Percentiles rank a stretch among this genome's conserved stretches.
These are phyloP conservation scores for Eimeria maxima DNA, from an alignment of 169 alveolate species.

Conservation along the genomic window DNA sequence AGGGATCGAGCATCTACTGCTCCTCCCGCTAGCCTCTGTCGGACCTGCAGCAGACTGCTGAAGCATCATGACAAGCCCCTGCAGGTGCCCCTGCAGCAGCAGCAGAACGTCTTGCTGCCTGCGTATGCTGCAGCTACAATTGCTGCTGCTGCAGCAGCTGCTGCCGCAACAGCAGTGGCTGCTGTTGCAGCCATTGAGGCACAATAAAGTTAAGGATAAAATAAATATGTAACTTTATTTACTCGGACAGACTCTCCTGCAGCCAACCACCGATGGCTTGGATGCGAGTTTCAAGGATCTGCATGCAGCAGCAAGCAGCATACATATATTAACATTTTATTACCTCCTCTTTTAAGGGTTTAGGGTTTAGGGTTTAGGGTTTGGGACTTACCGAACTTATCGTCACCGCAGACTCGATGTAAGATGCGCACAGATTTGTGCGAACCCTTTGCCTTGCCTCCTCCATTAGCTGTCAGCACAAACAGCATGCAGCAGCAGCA, in stretches of 20 bases:
- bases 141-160: neutral
- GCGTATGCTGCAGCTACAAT: neutral
- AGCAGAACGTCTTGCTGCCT: neutral
- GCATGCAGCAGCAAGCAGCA: neutral
- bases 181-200: neutral
- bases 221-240: no score
- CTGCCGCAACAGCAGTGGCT: neutral
- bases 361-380: neutral
- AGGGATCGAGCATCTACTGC: no score
- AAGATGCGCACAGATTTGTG: constrained; percentile 1
- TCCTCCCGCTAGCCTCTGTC: no score
- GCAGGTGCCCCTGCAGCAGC: neutral
- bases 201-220: neutral
- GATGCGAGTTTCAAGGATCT: neutral
- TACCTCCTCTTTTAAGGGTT: neutral
- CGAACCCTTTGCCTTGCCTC: constrained; percentile 35
- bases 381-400: neutral
- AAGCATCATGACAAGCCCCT: no score
- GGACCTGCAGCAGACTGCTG: no score
- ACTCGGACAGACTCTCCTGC: neutral
- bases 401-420: constrained; percentile 8
- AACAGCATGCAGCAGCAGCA: neutral
- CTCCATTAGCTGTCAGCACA: constrained; percentile 35
- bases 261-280: neutral
- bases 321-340: neutral